These are phyloP conservation scores for Pholiota microspora DNA, from an alignment of 768 basidiomycete species.

Conservation along the genomic window DNA sequence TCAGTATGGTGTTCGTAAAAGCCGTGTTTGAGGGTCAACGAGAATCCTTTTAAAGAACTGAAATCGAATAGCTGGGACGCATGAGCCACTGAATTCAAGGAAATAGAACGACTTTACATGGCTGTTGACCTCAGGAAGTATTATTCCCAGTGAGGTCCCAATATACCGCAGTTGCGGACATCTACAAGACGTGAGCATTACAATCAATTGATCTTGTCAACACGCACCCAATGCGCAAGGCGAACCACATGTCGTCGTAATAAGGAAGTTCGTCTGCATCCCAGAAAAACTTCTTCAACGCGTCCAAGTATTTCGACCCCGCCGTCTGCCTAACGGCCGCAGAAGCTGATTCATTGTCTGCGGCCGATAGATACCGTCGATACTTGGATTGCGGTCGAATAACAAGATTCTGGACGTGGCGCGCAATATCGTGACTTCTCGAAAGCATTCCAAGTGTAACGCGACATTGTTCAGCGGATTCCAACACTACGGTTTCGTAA, in stretches of 20 bases:
- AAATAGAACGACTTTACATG: slow-evolving; percentile 43
- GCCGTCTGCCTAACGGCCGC: slow-evolving; percentile 50
- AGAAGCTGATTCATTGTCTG: slow-evolving; percentile 42
- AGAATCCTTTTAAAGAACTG: slow-evolving; percentile 58
- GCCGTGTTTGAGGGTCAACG: slow-evolving; percentile 53
- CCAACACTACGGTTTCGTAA: slow-evolving; percentile 56
- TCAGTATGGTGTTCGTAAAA: slow-evolving; percentile 66
- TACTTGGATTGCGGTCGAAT: slow-evolving; percentile 39
- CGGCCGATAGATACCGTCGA: slow-evolving; percentile 20
- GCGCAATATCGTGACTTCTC: slow-evolving; percentile 51
- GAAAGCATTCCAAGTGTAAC: slow-evolving; percentile 65
- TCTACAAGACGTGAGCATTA: slow-evolving; percentile 31
- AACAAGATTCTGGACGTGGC: slow-evolving; percentile 62
- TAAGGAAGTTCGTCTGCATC: slow-evolving; percentile 66
- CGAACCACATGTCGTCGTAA: slow-evolving; percentile 78
- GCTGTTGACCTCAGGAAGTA: slow-evolving; percentile 56
- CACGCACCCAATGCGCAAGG: slow-evolving; percentile 60
- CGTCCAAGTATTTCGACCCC: slow-evolving; percentile 50
- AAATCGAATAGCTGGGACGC: slow-evolving; percentile 64
- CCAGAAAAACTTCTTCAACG: slow-evolving; percentile 68
- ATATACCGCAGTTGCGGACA: slow-evolving; percentile 66
- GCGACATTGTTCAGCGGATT: slow-evolving; percentile 56
- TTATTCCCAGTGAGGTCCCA: slow-evolving; percentile 59
- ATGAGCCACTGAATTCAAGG: slow-evolving; percentile 1
- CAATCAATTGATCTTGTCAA: background rate